Evolutionary conservation across 495 filamentous ascomycete species (phyloP).

Genomic region (Talaromyces liani): DNA sequence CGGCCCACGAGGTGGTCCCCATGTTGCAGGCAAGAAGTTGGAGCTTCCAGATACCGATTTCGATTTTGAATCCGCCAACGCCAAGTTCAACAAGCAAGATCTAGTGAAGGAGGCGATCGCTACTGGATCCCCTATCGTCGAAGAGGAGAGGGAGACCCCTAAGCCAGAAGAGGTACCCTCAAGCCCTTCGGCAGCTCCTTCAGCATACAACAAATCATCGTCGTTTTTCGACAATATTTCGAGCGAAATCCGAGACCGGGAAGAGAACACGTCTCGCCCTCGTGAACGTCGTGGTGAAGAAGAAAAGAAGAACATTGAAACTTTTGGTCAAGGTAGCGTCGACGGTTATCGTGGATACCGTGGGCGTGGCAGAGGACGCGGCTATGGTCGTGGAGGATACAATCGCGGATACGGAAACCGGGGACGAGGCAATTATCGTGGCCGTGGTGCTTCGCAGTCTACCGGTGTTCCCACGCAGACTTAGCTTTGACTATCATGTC

Average conservation of each 20-base stretch:
- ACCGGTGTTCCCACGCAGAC: slow-evolving; percentile 36
- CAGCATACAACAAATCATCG: slow-evolving; percentile 68
- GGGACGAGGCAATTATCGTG: slow-evolving; percentile 30
- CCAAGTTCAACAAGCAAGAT: slow-evolving; percentile 97
- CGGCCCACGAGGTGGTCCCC: slow-evolving; percentile 46
- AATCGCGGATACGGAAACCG: slow-evolving; percentile 41
- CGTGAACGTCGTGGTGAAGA: slow-evolving; percentile 90
- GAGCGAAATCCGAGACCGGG: slow-evolving; percentile 84
- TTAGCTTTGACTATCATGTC: slow-evolving; percentile 12
- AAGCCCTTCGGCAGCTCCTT: slow-evolving; percentile 27
- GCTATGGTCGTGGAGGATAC: slow-evolving; percentile 42
- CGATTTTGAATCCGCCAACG: slow-evolving; percentile 88
- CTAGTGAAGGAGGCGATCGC: slow-evolving; percentile 86
- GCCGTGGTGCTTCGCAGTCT: slow-evolving; percentile 31
- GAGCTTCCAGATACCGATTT: slow-evolving; percentile 86
- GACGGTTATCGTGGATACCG: slow-evolving; percentile 74
- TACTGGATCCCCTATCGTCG: slow-evolving; percentile 58
- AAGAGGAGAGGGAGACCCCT: slow-evolving; percentile 32
- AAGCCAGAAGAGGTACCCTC: slow-evolving; percentile 15
- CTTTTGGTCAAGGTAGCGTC: slow-evolving; percentile 96
- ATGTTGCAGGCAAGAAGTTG: slow-evolving; percentile 53
- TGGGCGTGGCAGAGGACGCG: slow-evolving; percentile 62
- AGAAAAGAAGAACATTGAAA: slow-evolving; percentile 92
- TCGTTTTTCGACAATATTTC: slow-evolving; percentile 99
- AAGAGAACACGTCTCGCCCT: slow-evolving; percentile 66